These are phyloP conservation scores for Cetraspora pellucida DNA, from an alignment of 192 early-diverging fungal genomes.

Conservation along the genomic window DNA sequence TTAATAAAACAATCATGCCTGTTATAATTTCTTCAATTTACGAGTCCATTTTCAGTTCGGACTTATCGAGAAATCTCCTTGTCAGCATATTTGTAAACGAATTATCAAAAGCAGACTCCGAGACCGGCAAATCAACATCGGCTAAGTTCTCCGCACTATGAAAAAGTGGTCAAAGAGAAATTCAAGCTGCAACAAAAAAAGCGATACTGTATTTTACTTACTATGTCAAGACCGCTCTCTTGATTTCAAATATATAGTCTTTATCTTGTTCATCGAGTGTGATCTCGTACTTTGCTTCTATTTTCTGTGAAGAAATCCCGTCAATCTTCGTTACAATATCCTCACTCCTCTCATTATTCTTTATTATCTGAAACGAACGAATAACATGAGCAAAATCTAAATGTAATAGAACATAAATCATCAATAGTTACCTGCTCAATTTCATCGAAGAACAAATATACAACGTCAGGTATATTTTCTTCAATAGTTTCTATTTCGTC, in stretches of 20 bases:
- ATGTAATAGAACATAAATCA: constrained; percentile 29
- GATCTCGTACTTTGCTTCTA: constrained; percentile 25
- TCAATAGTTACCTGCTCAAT: constrained; percentile 31
- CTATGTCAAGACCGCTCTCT: constrained; percentile 22
- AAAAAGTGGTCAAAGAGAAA: constrained; percentile 2
- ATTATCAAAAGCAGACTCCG: constrained; percentile 33
- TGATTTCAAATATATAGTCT: constrained; percentile 10
- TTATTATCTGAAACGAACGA: constrained; percentile 35
- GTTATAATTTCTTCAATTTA: constrained; percentile 31
- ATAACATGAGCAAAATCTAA: constrained; percentile 21
- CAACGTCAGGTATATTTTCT: constrained; percentile 32
- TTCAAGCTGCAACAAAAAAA: neutral
- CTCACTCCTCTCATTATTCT: constrained; percentile 9
- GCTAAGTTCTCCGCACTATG: constrained; percentile 33
- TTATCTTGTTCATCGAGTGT: constrained; percentile 20
- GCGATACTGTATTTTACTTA: constrained; percentile 11
- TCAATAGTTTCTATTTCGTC: constrained; percentile 26
- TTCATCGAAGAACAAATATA: constrained; percentile 37
- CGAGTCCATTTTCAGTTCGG: constrained; percentile 36
- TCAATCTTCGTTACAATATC: constrained; percentile 26
- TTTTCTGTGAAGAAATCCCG: constrained; percentile 10
- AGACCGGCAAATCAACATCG: constrained; percentile 29
- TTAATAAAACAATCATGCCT: neutral
- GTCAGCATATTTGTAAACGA: constrained; percentile 35
- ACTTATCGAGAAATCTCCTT: constrained; percentile 33